phyloP scores from a whole-genome alignment of 306 rosid species.

The Cicer arietinum region DNA sequence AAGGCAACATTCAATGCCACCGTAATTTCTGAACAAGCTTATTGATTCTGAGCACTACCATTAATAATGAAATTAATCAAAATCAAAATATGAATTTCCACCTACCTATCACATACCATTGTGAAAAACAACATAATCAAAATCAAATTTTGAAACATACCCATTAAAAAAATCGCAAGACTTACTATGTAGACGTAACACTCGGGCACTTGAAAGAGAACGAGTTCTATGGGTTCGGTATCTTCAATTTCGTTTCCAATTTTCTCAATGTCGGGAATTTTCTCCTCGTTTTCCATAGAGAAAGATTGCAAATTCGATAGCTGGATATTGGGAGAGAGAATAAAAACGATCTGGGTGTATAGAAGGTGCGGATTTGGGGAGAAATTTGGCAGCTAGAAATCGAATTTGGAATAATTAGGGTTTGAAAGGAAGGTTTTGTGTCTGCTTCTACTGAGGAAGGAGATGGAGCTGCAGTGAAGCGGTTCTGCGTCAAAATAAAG shows the following conservation, averaged over 20 bases:
- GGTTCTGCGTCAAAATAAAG: constrained; percentile 28
- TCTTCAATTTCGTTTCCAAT: constrained; percentile 59
- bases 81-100: constrained; percentile 25
- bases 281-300: constrained; percentile 67
- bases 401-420: constrained; percentile 45
- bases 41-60: constrained; percentile 17
- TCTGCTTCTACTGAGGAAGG: constrained; percentile 46
- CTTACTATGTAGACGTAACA: constrained; percentile 93
- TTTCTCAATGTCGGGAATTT: constrained; percentile 50
- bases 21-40: constrained; percentile 19
- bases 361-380: constrained; percentile 15
- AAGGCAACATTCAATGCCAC: constrained; percentile 27
- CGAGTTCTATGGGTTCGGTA: constrained; percentile 76
- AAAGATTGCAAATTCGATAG: constrained; percentile 44
- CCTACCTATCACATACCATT: constrained; percentile 10
- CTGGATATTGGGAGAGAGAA: constrained; percentile 18
- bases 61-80: neutral
- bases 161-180: constrained; percentile 37
- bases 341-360: constrained; percentile 39
- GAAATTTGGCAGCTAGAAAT: constrained; percentile 8
- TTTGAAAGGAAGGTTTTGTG: constrained; percentile 32
- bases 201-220: constrained; percentile 91
- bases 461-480: constrained; percentile 48
- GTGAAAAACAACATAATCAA: neutral
- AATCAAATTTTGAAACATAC: constrained; percentile 40